Conservation (phyloP, 1,139 yeast genomes). For the Suhomyces taliae region DNA sequence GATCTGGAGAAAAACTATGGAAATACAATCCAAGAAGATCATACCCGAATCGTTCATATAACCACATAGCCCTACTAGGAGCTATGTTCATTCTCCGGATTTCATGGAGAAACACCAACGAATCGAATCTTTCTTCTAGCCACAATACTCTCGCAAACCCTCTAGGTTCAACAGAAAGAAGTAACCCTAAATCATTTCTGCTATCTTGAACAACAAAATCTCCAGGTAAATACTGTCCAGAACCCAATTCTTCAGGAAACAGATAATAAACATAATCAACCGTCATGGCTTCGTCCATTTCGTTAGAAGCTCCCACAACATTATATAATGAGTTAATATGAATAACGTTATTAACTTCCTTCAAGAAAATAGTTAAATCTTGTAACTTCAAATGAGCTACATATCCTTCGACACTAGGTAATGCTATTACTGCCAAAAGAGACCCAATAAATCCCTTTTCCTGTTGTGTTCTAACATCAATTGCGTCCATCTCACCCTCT, state of each 20-base stretch:
- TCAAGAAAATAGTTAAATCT: not conserved
- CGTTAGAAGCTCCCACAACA: no score
- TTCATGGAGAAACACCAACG: not conserved
- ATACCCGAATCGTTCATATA: not conserved
- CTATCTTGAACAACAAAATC: not conserved
- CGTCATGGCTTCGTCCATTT: not conserved
- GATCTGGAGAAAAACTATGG: not conserved
- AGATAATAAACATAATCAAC: not conserved
- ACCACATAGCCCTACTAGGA: not conserved
- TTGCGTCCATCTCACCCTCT: not conserved
- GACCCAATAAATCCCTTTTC: conserved; percentile 1
- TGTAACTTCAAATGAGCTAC: not conserved
- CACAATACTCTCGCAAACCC: not conserved
- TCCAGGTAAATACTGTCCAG: not conserved
- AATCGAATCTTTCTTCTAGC: not conserved
- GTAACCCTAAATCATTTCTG: not conserved
- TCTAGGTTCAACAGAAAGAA: not conserved
- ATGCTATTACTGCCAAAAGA: conserved; percentile 5
- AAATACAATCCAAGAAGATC: conserved; percentile 1
- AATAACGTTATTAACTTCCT: conserved; percentile 13
- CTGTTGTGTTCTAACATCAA: conserved; percentile 2
- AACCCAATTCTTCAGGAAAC: not conserved
- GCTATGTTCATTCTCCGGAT: not conserved
- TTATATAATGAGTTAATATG: conserved; percentile 3
- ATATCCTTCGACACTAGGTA: conserved; percentile 12